Percentiles rank a stretch among this genome's conserved stretches.
Conservation (phyloP, 2,329 filamentous ascomycete genomes). For the Trichophyton rubrum region DNA sequence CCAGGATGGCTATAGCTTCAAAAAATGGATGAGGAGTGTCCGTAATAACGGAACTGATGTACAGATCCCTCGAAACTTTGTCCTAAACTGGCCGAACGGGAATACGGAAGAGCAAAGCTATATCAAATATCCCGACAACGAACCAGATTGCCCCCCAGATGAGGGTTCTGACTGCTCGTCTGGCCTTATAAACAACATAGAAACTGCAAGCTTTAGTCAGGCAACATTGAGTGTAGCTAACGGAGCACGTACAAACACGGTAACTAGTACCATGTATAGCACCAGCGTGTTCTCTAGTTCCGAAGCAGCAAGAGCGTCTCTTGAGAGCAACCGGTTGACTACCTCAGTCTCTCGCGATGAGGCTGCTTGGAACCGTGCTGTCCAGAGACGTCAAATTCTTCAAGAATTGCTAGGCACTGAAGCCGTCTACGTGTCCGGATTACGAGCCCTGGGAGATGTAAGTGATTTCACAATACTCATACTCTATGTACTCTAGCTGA, state of each 20-base stretch:
- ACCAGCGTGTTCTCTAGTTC: conserved; percentile 53
- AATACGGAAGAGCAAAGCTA: conserved; percentile 11
- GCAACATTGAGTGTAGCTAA: conserved; percentile 57
- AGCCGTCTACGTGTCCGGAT: conserved; percentile 73
- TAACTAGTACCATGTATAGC: conserved; percentile 41
- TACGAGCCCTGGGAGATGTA: conserved; percentile 79
- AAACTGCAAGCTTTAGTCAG: conserved; percentile 64
- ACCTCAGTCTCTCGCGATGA: conserved; percentile 47
- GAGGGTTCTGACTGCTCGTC: conserved; percentile 62
- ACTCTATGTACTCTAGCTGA: not conserved
- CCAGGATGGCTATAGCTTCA: conserved; percentile 20
- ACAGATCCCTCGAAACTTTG: conserved; percentile 15
- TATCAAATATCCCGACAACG: conserved; percentile 11
- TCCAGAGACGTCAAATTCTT: conserved; percentile 65
- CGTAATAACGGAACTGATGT: conserved; percentile 17
- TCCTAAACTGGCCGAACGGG: conserved; percentile 28
- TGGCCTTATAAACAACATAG: conserved; percentile 66
- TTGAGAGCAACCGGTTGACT: conserved; percentile 42
- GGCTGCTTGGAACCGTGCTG: conserved; percentile 55
- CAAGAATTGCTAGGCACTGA: conserved; percentile 80
- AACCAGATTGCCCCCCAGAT: conserved; percentile 34
- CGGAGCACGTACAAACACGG: conserved; percentile 47
- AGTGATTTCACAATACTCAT: conserved; percentile 3
- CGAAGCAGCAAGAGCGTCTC: conserved; percentile 51
- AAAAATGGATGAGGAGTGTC: conserved; percentile 29